Conservation (phyloP, 1,139 yeast genomes). For the Candida pseudoviswanathii region DNA sequence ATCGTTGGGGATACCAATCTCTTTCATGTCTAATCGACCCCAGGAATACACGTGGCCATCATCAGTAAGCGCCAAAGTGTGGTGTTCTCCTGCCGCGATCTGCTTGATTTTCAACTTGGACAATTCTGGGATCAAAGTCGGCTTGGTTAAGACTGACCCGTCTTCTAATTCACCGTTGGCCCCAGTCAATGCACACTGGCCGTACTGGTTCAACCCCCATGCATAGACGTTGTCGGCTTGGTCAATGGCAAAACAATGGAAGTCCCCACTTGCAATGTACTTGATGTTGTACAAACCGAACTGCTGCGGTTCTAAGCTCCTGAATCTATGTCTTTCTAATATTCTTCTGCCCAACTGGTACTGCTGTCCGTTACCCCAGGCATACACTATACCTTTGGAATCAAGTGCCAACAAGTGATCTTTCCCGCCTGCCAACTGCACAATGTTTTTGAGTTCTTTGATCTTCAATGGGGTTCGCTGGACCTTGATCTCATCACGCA, state of each 20-base stretch:
- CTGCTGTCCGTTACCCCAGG: slow-evolving; percentile 98
- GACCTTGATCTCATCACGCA: slow-evolving; percentile 54
- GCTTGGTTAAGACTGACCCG: slow-evolving; percentile 78
- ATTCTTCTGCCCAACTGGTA: slow-evolving; percentile 86
- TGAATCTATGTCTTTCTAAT: slow-evolving; percentile 71
- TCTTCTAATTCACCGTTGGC: slow-evolving; percentile 63
- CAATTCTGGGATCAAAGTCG: slow-evolving; percentile 67
- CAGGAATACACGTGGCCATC: slow-evolving; percentile 77
- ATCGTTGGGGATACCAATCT: slow-evolving; percentile 75
- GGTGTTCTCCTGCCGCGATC: slow-evolving; percentile 94
- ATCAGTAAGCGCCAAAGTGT: slow-evolving; percentile 71
- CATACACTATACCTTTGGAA: slow-evolving; percentile 80
- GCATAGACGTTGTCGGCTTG: slow-evolving; percentile 68
- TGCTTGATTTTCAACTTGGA: slow-evolving; percentile 54
- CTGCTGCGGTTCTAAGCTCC: slow-evolving; percentile 73
- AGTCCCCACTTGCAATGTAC: slow-evolving; percentile 89
- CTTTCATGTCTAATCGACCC: slow-evolving; percentile 94
- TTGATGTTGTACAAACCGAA: slow-evolving; percentile 77
- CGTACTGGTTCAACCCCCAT: slow-evolving; percentile 97
- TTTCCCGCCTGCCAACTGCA: slow-evolving; percentile 90
- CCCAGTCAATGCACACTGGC: slow-evolving; percentile 86
- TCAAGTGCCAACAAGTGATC: slow-evolving; percentile 89
- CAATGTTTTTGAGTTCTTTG: slow-evolving; percentile 63
- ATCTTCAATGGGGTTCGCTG: slow-evolving; percentile 73
- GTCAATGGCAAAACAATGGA: slow-evolving; percentile 92